Percentiles rank a stretch among this genome's conserved stretches.
Evolutionary conservation across 1,284 basidiomycete genomes (phyloP).

Genomic region (Nidula niveotomentosa): DNA sequence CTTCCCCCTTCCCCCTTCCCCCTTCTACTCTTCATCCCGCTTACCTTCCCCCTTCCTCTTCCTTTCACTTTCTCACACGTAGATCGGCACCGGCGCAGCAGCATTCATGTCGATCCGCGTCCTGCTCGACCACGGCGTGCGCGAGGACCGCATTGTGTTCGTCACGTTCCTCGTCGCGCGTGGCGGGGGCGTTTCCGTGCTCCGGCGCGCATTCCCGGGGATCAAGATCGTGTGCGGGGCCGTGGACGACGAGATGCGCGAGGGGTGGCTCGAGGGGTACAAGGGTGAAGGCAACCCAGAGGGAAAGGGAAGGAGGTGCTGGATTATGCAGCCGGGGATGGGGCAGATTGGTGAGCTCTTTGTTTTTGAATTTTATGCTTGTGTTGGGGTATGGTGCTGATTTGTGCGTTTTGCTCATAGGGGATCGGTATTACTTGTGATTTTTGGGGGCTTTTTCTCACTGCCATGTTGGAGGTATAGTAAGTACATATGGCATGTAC

Average conservation of each 20-base stretch:
- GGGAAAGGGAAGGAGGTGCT: conserved; percentile 58
- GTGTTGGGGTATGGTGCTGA: conserved; percentile 5
- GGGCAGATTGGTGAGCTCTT: conserved; percentile 69
- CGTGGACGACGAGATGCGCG: conserved; percentile 72
- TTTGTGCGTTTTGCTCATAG: conserved; percentile 13
- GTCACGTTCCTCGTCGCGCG: conserved; percentile 87
- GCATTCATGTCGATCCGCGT: conserved; percentile 98
- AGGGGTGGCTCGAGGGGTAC: conserved; percentile 65
- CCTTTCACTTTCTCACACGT: background rate
- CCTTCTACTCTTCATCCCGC: background rate
- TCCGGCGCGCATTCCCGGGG: conserved; percentile 80
- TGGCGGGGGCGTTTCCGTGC: conserved; percentile 75
- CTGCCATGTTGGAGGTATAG: no score
- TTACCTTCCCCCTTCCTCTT: background rate
- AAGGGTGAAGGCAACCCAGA: conserved; percentile 40
- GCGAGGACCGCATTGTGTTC: conserved; percentile 81
- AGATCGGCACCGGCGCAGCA: conserved; percentile 95
- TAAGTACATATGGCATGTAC: no score
- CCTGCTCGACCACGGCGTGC: conserved; percentile 93
- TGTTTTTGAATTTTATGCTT: background rate
- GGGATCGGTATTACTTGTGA: conserved; percentile 45
- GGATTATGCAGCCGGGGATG: conserved; percentile 81
- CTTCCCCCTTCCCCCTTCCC: conserved; percentile 1
- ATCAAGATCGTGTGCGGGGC: conserved; percentile 84
- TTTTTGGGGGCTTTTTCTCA: no score